Percentiles rank a stretch among this genome's conserved stretches.
These are phyloP conservation scores for Chrysoporthe austroafricana DNA, from an alignment of 2,329 filamentous ascomycete species.

Conservation along the genomic window DNA sequence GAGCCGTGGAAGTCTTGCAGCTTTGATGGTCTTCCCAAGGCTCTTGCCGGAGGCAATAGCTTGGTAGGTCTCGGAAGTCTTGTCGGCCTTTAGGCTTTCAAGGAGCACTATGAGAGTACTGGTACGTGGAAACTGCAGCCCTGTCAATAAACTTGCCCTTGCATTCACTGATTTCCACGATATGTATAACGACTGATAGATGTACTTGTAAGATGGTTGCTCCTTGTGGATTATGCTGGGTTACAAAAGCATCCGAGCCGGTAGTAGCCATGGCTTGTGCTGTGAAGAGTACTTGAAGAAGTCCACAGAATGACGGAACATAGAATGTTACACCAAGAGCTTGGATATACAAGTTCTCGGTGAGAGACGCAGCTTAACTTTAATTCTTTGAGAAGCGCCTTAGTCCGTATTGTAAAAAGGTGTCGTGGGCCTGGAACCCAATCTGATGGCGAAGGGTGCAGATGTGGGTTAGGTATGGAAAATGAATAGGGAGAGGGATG, in stretches of 20 bases:
- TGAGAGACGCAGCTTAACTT: neutral
- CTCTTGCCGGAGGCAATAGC: constrained; percentile 56
- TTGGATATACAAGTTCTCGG: neutral
- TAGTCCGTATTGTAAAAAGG: neutral
- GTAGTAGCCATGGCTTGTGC: neutral
- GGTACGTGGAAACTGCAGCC: constrained; percentile 43
- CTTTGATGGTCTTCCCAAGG: constrained; percentile 57
- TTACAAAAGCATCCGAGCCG: neutral
- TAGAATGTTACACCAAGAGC: neutral
- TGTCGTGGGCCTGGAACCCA: neutral
- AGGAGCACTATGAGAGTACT: constrained; percentile 45
- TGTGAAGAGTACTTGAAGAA: neutral
- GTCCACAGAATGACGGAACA: neutral
- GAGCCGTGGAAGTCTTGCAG: constrained; percentile 44
- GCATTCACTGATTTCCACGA: neutral
- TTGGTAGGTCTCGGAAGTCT: constrained; percentile 40
- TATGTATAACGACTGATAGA: neutral
- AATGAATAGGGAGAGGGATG: neutral
- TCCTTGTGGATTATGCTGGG: neutral
- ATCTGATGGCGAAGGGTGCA: neutral
- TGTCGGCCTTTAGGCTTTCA: constrained; percentile 45
- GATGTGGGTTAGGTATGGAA: neutral
- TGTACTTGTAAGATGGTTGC: neutral
- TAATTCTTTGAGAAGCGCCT: neutral
- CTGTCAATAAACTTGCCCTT: constrained; percentile 21